Evolutionary conservation across 805 yeast genomes (phyloP).

Genomic region (Lipomyces sp.): DNA sequence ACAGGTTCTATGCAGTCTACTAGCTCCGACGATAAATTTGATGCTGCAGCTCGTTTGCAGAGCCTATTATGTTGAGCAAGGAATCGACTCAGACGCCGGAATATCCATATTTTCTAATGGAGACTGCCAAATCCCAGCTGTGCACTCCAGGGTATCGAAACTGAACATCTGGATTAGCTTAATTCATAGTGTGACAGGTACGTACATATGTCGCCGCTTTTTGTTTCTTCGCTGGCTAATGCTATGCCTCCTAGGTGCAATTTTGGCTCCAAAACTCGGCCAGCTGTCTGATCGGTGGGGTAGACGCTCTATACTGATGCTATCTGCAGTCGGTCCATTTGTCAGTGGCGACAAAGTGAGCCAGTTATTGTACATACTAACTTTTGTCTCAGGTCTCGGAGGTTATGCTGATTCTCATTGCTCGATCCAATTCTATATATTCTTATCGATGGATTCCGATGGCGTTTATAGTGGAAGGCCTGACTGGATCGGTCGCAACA

Average conservation of each 20-base stretch:
- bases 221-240: conserved; percentile 18
- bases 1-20: background rate
- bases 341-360: conserved; percentile 5
- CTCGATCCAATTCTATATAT: conserved; percentile 6
- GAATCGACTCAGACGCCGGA: background rate
- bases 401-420: background rate
- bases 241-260: conserved; percentile 21
- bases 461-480: conserved; percentile 53
- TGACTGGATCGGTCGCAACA: conserved; percentile 66
- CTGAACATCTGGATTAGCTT: conserved; percentile 27
- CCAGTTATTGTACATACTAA: background rate
- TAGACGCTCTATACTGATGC: conserved; percentile 16
- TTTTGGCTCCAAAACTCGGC: conserved; percentile 22
- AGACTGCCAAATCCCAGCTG: conserved; percentile 24
- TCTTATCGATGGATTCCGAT: conserved; percentile 48
- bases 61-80: conserved; percentile 19
- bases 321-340: conserved; percentile 23
- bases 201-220: conserved; percentile 8
- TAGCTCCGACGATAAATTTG: conserved; percentile 24
- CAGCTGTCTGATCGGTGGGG: conserved; percentile 28
- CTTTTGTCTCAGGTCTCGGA: background rate
- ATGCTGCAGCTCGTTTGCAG: conserved; percentile 21
- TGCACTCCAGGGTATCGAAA: conserved; percentile 22
- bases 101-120: conserved; percentile 2
- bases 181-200: conserved; percentile 5